Evolutionary conservation across 2,329 filamentous ascomycete species (phyloP), one percentile per base, ranked within the genome.

Genomic region (Penicillium sp.): DNA sequence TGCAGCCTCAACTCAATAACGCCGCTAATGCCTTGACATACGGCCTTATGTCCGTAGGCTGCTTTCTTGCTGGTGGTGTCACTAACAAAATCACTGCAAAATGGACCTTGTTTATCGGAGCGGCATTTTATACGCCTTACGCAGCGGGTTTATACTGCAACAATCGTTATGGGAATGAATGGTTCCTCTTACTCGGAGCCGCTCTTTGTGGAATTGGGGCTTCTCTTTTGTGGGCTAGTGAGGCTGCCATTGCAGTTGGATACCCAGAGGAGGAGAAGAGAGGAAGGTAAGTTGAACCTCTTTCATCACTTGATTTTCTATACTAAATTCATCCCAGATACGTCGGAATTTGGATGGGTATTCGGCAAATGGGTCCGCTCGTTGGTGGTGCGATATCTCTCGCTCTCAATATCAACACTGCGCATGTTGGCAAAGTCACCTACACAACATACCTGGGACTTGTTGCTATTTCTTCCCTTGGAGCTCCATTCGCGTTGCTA

Each of bases 321-420:
- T 43, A 26, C 14, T 0, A 23, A n/a, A 10, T 3, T 42, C 47
- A 19, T 42, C 5, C 5, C 10, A 67, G 66, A 4, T 70, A 68
- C n/a, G 75, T 79, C 43, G 80, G 79, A 2, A 83, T 83, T 35
- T 84, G 81, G 81, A 78, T 84, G 4, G 78, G 80, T 7, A 76
- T 83, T 8, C 77, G 80, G 7, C 80, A 83, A 56, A 74, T 83
- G 8, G 82, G 82, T 1, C 81, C 82, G 54, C 75, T 84, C 23
- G 80, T 84, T 53, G 81, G 81, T 2, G 75, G 79, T 2, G 78
- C 81, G 0, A 82, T 83, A 29, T 79, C 82, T 26, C 74, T 83
- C 0, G 80, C 76, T 0, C 72, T 83, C 16, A 84, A 83, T 47
- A 72, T 76, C 54, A 73, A 75, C 3, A 71, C 74, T 13, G 74